A percentile compares a stretch with the other conserved stretches of the same genome.
Conservation (phyloP, 768 basidiomycete genomes). For the Termitomyces heimii region DNA sequence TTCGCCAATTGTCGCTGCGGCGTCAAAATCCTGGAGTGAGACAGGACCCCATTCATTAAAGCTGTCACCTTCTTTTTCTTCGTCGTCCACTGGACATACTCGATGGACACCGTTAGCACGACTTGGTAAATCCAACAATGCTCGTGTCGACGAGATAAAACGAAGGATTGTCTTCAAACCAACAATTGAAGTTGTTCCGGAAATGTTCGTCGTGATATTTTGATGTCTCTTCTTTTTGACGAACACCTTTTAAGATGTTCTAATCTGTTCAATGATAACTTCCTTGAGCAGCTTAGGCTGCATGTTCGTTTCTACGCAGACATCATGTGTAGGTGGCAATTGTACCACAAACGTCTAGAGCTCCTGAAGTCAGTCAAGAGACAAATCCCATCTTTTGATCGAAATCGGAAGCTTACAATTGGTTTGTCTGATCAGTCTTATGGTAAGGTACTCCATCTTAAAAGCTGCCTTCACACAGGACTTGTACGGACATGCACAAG, state of each 20-base stretch:
- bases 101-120: slow-evolving; percentile 30
- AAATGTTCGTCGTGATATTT: slow-evolving; percentile 5
- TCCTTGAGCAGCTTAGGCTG: slow-evolving; percentile 35
- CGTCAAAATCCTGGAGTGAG: slow-evolving; percentile 59
- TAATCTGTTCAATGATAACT: slow-evolving; percentile 25
- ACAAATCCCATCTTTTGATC: slow-evolving; percentile 12
- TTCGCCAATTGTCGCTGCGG: slow-evolving; percentile 14
- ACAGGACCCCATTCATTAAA: slow-evolving; percentile 21
- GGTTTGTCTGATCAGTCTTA: slow-evolving; percentile 18
- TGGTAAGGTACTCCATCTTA: background rate
- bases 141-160: slow-evolving; percentile 22
- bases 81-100: slow-evolving; percentile 31
- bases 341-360: slow-evolving; percentile 66
- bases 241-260: slow-evolving; percentile 12
- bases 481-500: slow-evolving; percentile 40
- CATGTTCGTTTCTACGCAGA: slow-evolving; percentile 76
- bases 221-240: slow-evolving; percentile 1
- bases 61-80: slow-evolving; percentile 34
- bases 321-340: slow-evolving; percentile 65
- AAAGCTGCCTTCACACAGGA: slow-evolving; percentile 24
- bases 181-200: slow-evolving; percentile 19
- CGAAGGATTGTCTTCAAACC: slow-evolving; percentile 30
- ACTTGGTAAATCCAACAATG: slow-evolving; percentile 19
- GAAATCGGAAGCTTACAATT: slow-evolving; percentile 24
- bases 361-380: slow-evolving; percentile 59